Conservation (phyloP, 176 grass and related monocot genomes). For the Typha latifolia region DNA sequence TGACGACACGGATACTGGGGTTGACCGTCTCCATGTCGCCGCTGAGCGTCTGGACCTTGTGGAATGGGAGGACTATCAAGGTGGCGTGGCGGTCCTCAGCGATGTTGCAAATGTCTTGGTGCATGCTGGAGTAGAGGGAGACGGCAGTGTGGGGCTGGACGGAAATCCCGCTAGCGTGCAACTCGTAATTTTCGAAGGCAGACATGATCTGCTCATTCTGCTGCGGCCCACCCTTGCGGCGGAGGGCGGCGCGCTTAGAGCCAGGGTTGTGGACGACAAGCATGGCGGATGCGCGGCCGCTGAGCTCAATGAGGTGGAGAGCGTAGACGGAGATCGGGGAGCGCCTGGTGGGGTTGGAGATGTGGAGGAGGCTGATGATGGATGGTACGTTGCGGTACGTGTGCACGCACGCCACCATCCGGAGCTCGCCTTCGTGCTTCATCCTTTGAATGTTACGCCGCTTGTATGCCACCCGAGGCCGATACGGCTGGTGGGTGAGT, state of each 20-base stretch:
- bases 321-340: conserved; percentile 34
- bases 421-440: conserved; percentile 25
- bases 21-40: conserved; percentile 32
- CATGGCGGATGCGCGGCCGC: conserved; percentile 28
- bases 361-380: conserved; percentile 5
- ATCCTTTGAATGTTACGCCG: conserved; percentile 26
- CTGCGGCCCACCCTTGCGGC: neutral
- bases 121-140: conserved; percentile 22
- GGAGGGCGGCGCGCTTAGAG: neutral
- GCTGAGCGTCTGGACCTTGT: conserved; percentile 27
- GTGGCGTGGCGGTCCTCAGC: conserved; percentile 26
- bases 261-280: conserved; percentile 28
- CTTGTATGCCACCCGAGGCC: conserved; percentile 8
- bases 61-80: conserved; percentile 37
- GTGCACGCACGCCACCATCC: conserved; percentile 33
- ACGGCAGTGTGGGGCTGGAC: conserved; percentile 25
- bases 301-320: conserved; percentile 34
- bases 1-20: conserved; percentile 19
- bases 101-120: conserved; percentile 27
- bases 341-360: conserved; percentile 16
- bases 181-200: conserved; percentile 32
- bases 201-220: conserved; percentile 25
- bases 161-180: conserved; percentile 15
- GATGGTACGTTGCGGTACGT: conserved; percentile 31
- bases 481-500: conserved; percentile 2